phyloP scores from a whole-genome alignment of 495 filamentous ascomycete genomes.

The Lophiostoma macrostomum region DNA sequence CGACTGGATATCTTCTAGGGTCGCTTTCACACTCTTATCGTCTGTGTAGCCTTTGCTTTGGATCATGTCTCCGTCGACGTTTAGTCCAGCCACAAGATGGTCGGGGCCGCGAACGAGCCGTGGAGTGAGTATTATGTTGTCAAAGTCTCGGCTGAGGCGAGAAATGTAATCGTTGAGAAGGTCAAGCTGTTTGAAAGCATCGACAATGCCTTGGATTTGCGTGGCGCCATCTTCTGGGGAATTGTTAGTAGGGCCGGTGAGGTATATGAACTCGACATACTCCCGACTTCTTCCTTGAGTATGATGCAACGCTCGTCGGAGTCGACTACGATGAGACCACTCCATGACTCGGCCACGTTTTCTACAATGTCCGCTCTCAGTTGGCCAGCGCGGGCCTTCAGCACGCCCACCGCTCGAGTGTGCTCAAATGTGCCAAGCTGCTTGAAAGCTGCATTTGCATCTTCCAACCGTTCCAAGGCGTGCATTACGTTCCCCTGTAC shows the following conservation, averaged over 20 bases:
- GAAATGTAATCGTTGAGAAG: conserved; percentile 32
- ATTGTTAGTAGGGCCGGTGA: no score
- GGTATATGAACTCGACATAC: conserved; percentile 10
- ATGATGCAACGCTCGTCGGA: conserved; percentile 23
- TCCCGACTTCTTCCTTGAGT: conserved; percentile 34
- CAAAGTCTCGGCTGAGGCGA: conserved; percentile 35
- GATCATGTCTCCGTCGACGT: conserved; percentile 34
- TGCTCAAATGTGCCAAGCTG: conserved; percentile 34
- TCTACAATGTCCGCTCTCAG: conserved; percentile 37
- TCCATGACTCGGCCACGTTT: conserved; percentile 41
- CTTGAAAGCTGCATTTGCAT: conserved; percentile 47
- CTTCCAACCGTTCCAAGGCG: conserved; percentile 46
- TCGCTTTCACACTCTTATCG: conserved; percentile 37
- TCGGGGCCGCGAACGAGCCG: conserved; percentile 31
- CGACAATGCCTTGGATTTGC: conserved; percentile 30
- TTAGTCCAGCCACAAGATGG: conserved; percentile 27
- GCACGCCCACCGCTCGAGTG: conserved; percentile 38
- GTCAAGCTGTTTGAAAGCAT: conserved; percentile 35
- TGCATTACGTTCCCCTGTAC: conserved; percentile 33
- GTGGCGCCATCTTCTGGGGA: no score
- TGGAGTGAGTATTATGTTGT: conserved; percentile 35
- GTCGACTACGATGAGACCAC: conserved; percentile 38
- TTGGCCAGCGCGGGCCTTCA: conserved; percentile 34
- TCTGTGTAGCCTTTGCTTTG: conserved; percentile 32
- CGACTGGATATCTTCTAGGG: conserved; percentile 58